These are phyloP conservation scores for Colletotrichum phormii DNA, from an alignment of 2,329 filamentous ascomycete species.

Conservation along the genomic window DNA sequence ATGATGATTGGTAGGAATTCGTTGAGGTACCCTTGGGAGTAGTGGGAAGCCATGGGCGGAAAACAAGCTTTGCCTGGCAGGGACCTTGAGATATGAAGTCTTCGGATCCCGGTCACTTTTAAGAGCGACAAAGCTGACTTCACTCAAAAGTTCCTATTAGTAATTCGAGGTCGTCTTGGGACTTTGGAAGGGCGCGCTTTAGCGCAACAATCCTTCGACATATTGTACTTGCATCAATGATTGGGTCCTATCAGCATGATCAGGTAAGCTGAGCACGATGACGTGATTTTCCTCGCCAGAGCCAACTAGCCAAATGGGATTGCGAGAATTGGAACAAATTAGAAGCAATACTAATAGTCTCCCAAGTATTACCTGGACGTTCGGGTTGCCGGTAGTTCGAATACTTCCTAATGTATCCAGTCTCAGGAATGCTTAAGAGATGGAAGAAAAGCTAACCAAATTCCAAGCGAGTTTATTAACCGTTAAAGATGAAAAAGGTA, in stretches of 20 bases:
- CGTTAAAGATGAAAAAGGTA: too few relatives aligned
- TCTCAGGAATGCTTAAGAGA: too few relatives aligned
- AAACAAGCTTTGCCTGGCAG: background rate
- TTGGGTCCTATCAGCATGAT: background rate
- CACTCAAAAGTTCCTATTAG: background rate
- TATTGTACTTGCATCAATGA: too few relatives aligned
- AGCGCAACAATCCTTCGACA: background rate
- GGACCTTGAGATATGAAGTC: background rate
- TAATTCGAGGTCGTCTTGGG: background rate
- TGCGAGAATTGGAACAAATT: background rate
- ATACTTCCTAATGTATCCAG: too few relatives aligned
- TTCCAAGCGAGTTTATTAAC: too few relatives aligned
- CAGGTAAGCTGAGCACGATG: background rate
- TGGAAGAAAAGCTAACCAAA: too few relatives aligned
- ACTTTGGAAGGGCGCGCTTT: background rate
- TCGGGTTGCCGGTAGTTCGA: too few relatives aligned
- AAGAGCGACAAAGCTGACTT: background rate
- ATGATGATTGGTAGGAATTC: background rate
- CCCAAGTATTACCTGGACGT: too few relatives aligned
- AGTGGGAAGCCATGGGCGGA: background rate
- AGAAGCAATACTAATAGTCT: too few relatives aligned
- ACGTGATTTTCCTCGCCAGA: background rate
- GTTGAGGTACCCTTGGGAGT: background rate
- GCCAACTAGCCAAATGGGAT: background rate
- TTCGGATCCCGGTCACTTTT: background rate